Percentiles rank a stretch among this genome's conserved stretches.
These are phyloP conservation scores for Quillaja saponaria DNA, from an alignment of 306 rosid species.

Conservation along the genomic window DNA sequence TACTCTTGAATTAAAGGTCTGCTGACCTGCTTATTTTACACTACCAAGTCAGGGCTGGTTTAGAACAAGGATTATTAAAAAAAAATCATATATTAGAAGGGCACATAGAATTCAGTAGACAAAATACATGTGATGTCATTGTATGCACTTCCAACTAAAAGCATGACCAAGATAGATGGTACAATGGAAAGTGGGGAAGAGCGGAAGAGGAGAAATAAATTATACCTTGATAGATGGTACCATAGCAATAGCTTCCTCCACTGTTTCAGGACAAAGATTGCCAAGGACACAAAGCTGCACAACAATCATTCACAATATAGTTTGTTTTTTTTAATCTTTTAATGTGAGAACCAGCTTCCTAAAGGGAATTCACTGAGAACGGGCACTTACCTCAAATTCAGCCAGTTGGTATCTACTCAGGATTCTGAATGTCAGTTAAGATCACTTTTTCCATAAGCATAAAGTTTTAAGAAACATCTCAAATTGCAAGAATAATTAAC, in stretches of 20 bases:
- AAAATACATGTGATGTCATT: too few species aligned
- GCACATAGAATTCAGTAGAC: background rate
- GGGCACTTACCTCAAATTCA: conserved; percentile 76
- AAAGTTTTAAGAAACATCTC: too few species aligned
- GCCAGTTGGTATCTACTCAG: conserved; percentile 84
- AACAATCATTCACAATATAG: conserved; percentile 16
- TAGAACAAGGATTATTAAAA: background rate
- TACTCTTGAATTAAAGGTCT: too few species aligned
- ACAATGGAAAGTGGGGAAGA: too few species aligned
- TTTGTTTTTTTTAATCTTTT: background rate
- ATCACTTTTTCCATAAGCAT: too few species aligned
- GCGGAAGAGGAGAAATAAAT: background rate
- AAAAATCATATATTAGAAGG: background rate
- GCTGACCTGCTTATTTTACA: background rate
- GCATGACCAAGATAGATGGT: too few species aligned
- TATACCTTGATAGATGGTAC: conserved; percentile 91
- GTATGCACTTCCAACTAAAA: too few species aligned
- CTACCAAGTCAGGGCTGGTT: background rate
- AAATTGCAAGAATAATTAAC: too few species aligned
- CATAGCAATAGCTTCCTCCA: conserved; percentile 99
- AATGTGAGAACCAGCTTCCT: background rate
- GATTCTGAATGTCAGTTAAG: conserved; percentile 77
- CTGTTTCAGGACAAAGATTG: conserved; percentile 98
- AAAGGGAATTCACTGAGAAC: conserved; percentile 1
- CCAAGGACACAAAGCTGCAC: conserved; percentile 96